A percentile compares a stretch with the other conserved stretches of the same genome.
phyloP scores from a whole-genome alignment of 768 basidiomycete genomes.

The Tulasnella sp. region DNA sequence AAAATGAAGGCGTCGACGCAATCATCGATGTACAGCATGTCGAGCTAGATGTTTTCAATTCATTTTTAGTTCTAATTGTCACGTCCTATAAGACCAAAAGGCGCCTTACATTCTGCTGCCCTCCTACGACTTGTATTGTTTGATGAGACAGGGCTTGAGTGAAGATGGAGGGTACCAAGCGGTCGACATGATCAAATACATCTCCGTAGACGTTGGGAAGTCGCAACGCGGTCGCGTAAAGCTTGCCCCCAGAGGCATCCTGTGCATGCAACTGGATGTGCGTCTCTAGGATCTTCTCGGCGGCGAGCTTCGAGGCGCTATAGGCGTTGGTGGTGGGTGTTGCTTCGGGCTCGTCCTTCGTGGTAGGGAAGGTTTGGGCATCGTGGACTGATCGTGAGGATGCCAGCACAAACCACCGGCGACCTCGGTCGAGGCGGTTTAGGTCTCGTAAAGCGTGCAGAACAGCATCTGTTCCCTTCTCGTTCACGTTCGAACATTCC shows the following conservation, averaged over 20 bases:
- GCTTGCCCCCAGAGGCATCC: neutral
- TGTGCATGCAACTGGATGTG: conserved; percentile 1
- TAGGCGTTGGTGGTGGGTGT: conserved; percentile 20
- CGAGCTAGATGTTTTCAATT: neutral
- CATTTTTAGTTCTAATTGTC: neutral
- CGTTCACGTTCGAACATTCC: conserved; percentile 23
- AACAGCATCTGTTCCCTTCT: conserved; percentile 20
- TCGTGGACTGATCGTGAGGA: conserved; percentile 25
- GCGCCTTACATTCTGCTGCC: conserved; percentile 15
- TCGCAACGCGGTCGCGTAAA: conserved; percentile 21
- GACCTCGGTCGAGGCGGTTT: conserved; percentile 5
- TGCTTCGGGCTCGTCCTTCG: conserved; percentile 17
- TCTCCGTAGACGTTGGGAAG: conserved; percentile 26
- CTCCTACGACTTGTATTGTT: conserved; percentile 25
- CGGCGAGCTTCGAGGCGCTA: conserved; percentile 23
- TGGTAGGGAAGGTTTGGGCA: conserved; percentile 12
- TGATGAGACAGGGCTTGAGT: conserved; percentile 23
- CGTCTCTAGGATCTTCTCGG: conserved; percentile 20
- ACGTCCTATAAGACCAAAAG: neutral
- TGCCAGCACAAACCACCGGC: conserved; percentile 25
- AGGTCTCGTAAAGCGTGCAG: conserved; percentile 13
- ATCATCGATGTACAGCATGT: conserved; percentile 25
- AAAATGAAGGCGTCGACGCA: conserved; percentile 23
- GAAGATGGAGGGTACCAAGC: conserved; percentile 23
- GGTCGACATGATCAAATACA: conserved; percentile 22